Percentiles rank a stretch among this genome's conserved stretches.
Conservation (phyloP, 2,329 filamentous ascomycete species). For the Ophiocordyceps robertsii region DNA sequence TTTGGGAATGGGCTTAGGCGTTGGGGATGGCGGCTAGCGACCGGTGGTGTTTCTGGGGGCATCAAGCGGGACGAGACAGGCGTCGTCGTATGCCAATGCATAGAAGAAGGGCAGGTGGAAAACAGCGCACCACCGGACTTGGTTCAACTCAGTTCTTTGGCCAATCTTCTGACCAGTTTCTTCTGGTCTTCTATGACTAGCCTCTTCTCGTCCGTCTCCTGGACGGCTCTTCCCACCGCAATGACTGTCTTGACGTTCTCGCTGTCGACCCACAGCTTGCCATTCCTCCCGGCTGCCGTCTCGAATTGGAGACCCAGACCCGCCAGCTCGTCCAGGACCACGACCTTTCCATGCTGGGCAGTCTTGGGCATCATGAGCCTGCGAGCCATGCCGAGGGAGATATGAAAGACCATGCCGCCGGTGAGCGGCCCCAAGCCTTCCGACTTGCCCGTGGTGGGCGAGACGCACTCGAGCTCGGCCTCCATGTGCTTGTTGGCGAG, state of each 20-base stretch:
- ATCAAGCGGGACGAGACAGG: no score
- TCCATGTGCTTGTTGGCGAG: constrained; percentile 74
- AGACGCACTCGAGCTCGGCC: constrained; percentile 81
- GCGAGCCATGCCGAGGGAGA: constrained; percentile 72
- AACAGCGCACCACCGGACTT: background rate
- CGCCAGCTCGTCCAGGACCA: constrained; percentile 69
- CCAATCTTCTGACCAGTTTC: constrained; percentile 52
- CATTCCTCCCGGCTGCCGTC: constrained; percentile 86
- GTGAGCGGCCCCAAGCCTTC: constrained; percentile 76
- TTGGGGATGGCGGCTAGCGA: no score
- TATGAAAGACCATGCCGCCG: constrained; percentile 74
- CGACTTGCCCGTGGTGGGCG: constrained; percentile 71
- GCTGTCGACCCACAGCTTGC: constrained; percentile 81
- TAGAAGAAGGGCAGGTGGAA: no score
- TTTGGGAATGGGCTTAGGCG: no score
- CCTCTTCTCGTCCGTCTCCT: constrained; percentile 58
- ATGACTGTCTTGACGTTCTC: constrained; percentile 60
- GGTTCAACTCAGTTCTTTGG: constrained; percentile 40
- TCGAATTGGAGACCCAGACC: constrained; percentile 72
- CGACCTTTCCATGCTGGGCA: constrained; percentile 48
- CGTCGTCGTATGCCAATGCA: no score
- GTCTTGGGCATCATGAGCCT: constrained; percentile 56
- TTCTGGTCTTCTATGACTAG: constrained; percentile 54
- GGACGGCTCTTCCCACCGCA: constrained; percentile 64
- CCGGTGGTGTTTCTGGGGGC: no score